Conservation (phyloP, 140 eudicot species). For the Anethum foeniculum region DNA sequence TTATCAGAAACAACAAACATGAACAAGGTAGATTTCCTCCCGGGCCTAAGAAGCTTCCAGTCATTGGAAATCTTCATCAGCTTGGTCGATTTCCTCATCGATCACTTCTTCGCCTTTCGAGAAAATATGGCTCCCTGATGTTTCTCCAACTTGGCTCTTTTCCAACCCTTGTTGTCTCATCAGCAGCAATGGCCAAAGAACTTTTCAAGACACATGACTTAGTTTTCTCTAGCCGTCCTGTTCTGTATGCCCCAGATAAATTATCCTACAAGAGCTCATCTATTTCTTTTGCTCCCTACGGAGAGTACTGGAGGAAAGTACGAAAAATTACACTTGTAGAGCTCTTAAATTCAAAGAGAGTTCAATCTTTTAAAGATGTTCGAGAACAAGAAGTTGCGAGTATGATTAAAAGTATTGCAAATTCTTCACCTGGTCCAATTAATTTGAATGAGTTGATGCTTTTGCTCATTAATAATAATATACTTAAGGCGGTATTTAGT, state of each 20-base stretch:
- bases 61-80: constrained; percentile 49
- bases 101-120: constrained; percentile 26
- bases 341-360: constrained; percentile 28
- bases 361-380: constrained; percentile 24
- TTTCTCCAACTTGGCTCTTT: constrained; percentile 31
- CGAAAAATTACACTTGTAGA: constrained; percentile 24
- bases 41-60: constrained; percentile 39
- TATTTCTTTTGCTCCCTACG: constrained; percentile 29
- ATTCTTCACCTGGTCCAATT: not conserved
- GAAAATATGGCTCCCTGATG: constrained; percentile 31
- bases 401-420: constrained; percentile 14
- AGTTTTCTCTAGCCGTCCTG: constrained; percentile 31
- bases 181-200: constrained; percentile 33
- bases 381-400: constrained; percentile 32
- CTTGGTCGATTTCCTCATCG: constrained; percentile 24
- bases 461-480: constrained; percentile 16
- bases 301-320: constrained; percentile 34
- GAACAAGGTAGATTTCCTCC: constrained; percentile 23
- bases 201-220: constrained; percentile 31
- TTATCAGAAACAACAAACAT: not conserved
- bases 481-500: constrained; percentile 31
- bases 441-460: constrained; percentile 22
- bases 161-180: constrained; percentile 38
- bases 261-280: constrained; percentile 17
- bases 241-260: constrained; percentile 9